A percentile compares a stretch with the other conserved stretches of the same genome.
These are phyloP conservation scores for Thermomyces lanuginosus DNA, from an alignment of 2,329 filamentous ascomycete species.

Conservation along the genomic window DNA sequence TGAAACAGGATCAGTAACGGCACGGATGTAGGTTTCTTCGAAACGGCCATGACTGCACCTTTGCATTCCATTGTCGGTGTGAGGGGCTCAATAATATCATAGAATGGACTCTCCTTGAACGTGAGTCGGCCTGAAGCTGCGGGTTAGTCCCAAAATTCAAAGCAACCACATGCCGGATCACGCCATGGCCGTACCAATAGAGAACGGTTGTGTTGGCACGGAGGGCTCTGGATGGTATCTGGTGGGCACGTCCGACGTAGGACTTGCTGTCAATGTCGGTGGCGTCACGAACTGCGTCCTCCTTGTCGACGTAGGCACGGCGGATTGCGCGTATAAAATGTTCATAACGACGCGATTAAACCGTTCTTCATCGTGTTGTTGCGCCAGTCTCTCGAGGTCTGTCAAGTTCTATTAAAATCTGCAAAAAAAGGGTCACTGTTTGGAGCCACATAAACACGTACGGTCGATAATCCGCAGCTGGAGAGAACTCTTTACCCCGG, in stretches of 20 bases:
- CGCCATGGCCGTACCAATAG: slow-evolving; percentile 17
- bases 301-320: too few species aligned
- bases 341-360: slow-evolving; percentile 22
- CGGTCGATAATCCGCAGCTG: slow-evolving; percentile 62
- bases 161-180: slow-evolving; percentile 2
- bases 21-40: slow-evolving; percentile 9
- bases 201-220: slow-evolving; percentile 16
- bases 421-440: too few species aligned
- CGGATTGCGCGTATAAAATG: too few species aligned
- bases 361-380: slow-evolving; percentile 10
- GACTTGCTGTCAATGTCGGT: too few species aligned
- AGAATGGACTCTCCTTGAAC: slow-evolving; percentile 76
- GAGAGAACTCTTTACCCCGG: slow-evolving; percentile 70
- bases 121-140: slow-evolving; percentile 28
- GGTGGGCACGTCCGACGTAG: too few species aligned
- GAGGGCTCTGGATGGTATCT: too few species aligned
- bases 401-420: too few species aligned
- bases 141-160: slow-evolving; percentile 1
- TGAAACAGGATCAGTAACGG: slow-evolving; percentile 18
- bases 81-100: slow-evolving; percentile 50
- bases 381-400: slow-evolving; percentile 17
- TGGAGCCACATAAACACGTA: slow-evolving; percentile 36
- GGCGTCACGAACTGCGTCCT: too few species aligned
- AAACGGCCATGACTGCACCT: slow-evolving; percentile 36
- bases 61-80: slow-evolving; percentile 53